Evolutionary conservation across 108 stramenopile species (phyloP).

Genomic region (Cyclotella kingstonii): DNA sequence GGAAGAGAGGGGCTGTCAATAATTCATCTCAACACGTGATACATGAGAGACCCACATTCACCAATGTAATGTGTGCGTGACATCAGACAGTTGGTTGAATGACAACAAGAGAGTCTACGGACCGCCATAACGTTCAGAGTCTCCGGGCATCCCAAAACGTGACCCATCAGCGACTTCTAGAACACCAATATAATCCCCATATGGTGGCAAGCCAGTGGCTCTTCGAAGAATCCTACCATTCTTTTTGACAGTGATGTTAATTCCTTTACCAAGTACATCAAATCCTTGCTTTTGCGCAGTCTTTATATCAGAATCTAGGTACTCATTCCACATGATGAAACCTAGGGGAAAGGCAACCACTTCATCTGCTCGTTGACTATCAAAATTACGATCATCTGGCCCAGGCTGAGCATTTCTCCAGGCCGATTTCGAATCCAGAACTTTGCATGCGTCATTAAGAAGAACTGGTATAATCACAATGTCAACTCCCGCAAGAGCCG

Average conservation of each 20-base stretch:
- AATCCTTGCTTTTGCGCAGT: conserved; percentile 77
- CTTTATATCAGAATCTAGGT: conserved; percentile 63
- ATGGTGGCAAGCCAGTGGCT: conserved; percentile 75
- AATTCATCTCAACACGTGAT: too few relatives aligned
- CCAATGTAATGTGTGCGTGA: too few relatives aligned
- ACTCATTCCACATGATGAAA: conserved; percentile 58
- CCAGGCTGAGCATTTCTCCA: conserved; percentile 51
- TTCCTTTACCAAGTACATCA: conserved; percentile 71
- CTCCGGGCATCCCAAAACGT: conserved; percentile 59
- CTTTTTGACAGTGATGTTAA: conserved; percentile 78
- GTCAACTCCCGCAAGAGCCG: conserved; percentile 53
- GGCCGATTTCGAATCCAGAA: conserved; percentile 42
- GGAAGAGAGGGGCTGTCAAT: too few relatives aligned
- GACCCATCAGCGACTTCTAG: conserved; percentile 83
- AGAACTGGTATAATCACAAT: conserved; percentile 75
- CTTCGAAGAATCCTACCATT: conserved; percentile 80
- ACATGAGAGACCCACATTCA: too few relatives aligned
- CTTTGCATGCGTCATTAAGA: conserved; percentile 45
- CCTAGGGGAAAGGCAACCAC: conserved; percentile 67
- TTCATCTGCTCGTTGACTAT: conserved; percentile 52
- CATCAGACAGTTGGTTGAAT: too few relatives aligned
- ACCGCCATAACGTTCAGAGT: conserved; percentile 34
- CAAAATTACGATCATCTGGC: conserved; percentile 61
- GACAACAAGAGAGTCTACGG: too few relatives aligned
- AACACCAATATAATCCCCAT: conserved; percentile 53